These are phyloP conservation scores for Exophiala lecanii-corni DNA, from an alignment of 2,329 filamentous ascomycete species.

Conservation along the genomic window DNA sequence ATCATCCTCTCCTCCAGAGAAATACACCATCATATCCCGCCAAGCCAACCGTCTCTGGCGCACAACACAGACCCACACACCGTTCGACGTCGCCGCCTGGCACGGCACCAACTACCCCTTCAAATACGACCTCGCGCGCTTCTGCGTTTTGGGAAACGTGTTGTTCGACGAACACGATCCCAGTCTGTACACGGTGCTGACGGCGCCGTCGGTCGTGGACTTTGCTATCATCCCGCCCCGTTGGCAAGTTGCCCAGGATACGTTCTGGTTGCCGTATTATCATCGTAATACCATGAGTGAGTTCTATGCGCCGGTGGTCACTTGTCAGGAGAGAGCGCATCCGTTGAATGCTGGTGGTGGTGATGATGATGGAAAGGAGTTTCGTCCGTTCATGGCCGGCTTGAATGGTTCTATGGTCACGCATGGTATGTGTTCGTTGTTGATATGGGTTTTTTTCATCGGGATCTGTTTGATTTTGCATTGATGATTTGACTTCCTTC, in stretches of 20 bases:
- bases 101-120: slow-evolving; percentile 58
- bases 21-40: slow-evolving; percentile 55
- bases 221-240: slow-evolving; percentile 39
- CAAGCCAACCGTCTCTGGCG: slow-evolving; percentile 58
- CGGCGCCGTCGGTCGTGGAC: slow-evolving; percentile 35
- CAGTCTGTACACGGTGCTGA: slow-evolving; percentile 39
- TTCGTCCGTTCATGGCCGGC: slow-evolving; percentile 5
- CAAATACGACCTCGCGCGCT: slow-evolving; percentile 41
- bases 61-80: slow-evolving; percentile 59
- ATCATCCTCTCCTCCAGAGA: slow-evolving; percentile 21
- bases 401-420: slow-evolving; percentile 6
- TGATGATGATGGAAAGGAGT: background rate
- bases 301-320: slow-evolving; percentile 18
- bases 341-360: slow-evolving; percentile 6
- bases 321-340: slow-evolving; percentile 7
- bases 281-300: slow-evolving; percentile 40
- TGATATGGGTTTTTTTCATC: no score
- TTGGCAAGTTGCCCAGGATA: slow-evolving; percentile 37
- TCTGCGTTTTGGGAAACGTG: slow-evolving; percentile 38
- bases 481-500: no score
- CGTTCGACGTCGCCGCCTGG: slow-evolving; percentile 69
- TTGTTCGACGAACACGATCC: slow-evolving; percentile 40
- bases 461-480: no score
- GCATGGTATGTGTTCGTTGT: slow-evolving; percentile 1
- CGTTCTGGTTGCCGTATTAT: slow-evolving; percentile 40